Evolutionary conservation across 2,329 filamentous ascomycete genomes (phyloP), one percentile per base, ranked within the genome.

Genomic region (Hirsutella minnesotensis): DNA sequence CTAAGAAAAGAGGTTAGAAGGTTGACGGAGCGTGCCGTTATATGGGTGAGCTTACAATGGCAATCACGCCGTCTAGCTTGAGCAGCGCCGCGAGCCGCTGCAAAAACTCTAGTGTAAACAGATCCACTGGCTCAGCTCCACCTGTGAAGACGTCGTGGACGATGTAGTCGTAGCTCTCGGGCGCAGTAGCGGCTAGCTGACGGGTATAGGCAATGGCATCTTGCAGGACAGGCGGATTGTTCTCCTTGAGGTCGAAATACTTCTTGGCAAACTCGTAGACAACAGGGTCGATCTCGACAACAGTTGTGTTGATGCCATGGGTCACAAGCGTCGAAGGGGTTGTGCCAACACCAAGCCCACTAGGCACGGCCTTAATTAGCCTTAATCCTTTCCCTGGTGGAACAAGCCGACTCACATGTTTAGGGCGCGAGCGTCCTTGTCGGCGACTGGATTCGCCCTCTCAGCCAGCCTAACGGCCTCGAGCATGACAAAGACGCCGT

Each of bases 111-210:
- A 80, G 61, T 0, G 89, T 96, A 63, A 98, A 98, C 8, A 98
- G 76, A 8, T 81, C 71, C 3, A 89, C 78, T 1, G 92, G 92
- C 60, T 96, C 92, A 0, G 88, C 89, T 41, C 92, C 92, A 20
- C 92, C 92, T 1, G 92, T 98, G 60, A 98, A 98, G 20, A 98
- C 92, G 53, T 98, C 92, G 60, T 98, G 92, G 42, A 98, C 74
- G 56, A 98, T 92, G 66, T 95, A 96, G 65, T 95, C 83, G 60
- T 83, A 98, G 22, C 69, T 69, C 38, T 68, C 60, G 8, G 63
- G 59, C 44, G 66, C 53, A 22, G 63, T 52, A 40, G 63, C 55
- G 43, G 67, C 66, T 39, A 72, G 56, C 41, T 63, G 55, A 38
- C 68, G 61, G 16, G 78, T 73, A 60, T 80, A 95, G n/a, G 67